Percentiles rank a stretch among this genome's conserved stretches.
These are phyloP conservation scores for Brassica nigra DNA, from an alignment of 345 rosid species.

Conservation along the genomic window DNA sequence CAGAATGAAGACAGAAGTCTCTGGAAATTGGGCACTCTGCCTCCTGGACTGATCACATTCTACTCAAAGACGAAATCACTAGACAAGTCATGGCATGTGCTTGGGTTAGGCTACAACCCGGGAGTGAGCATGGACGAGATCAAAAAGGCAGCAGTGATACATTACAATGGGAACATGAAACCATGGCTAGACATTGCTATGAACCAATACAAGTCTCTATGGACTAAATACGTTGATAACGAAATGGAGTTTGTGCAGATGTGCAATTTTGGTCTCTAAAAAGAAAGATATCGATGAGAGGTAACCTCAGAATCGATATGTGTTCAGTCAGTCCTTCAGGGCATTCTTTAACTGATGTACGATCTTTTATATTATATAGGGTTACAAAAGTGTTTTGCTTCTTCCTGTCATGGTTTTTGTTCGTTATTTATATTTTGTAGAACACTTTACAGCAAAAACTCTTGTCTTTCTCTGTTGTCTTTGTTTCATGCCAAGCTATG, in stretches of 20 bases:
- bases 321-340: background rate
- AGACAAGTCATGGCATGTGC: constrained; percentile 92
- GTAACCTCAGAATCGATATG: constrained; percentile 12
- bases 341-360: constrained; percentile 38
- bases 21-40: constrained; percentile 74
- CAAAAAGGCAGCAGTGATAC: constrained; percentile 83
- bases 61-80: constrained; percentile 78
- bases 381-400: constrained; percentile 30
- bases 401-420: constrained; percentile 24
- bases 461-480: constrained; percentile 3
- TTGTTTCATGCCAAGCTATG: background rate
- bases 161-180: constrained; percentile 94
- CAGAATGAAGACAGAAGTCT: constrained; percentile 75
- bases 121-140: constrained; percentile 86
- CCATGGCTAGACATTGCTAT: constrained; percentile 96
- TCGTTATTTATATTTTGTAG: background rate
- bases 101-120: constrained; percentile 90
- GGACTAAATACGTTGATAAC: constrained; percentile 88
- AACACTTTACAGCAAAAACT: constrained; percentile 30
- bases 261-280: constrained; percentile 88
- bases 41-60: constrained; percentile 88
- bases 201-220: constrained; percentile 85
- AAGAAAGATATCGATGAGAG: constrained; percentile 26
- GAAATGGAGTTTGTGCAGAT: constrained; percentile 74
- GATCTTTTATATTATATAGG: constrained; percentile 35